Evolutionary conservation across 2,329 filamentous ascomycete genomes (phyloP).

Genomic region (Claviceps spartinae): DNA sequence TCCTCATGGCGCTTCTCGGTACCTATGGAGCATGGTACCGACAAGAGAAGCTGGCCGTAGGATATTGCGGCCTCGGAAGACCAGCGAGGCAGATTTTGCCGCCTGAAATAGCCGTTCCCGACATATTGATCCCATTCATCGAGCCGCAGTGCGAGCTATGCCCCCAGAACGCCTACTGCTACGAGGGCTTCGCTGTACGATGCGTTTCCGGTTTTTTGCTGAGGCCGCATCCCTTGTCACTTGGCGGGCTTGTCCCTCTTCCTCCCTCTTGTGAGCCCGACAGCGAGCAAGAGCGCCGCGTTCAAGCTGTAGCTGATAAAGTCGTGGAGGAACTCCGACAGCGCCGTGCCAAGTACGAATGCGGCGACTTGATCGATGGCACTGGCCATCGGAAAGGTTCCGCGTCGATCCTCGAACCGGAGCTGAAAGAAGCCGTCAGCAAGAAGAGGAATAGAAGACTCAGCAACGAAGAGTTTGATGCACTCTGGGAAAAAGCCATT

Average conservation of each 20-base stretch:
- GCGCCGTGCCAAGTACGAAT: slow-evolving; percentile 79
- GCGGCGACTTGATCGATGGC: slow-evolving; percentile 55
- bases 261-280: slow-evolving; percentile 91
- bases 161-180: slow-evolving; percentile 82
- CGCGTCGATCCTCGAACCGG: slow-evolving; percentile 50
- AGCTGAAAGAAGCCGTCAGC: slow-evolving; percentile 64
- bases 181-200: slow-evolving; percentile 56
- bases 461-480: slow-evolving; percentile 80
- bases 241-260: slow-evolving; percentile 69
- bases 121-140: slow-evolving; percentile 54
- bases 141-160: slow-evolving; percentile 81
- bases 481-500: slow-evolving; percentile 65
- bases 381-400: slow-evolving; percentile 44
- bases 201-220: slow-evolving; percentile 84
- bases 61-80: slow-evolving; percentile 80
- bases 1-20: slow-evolving; percentile 55
- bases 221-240: slow-evolving; percentile 67
- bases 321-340: slow-evolving; percentile 78
- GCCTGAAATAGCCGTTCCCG: slow-evolving; percentile 45
- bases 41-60: slow-evolving; percentile 90
- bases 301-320: slow-evolving; percentile 77
- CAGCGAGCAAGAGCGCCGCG: slow-evolving; percentile 75
- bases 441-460: slow-evolving; percentile 70
- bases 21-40: slow-evolving; percentile 74
- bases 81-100: slow-evolving; percentile 39